Evolutionary conservation across 2,329 filamentous ascomycete species (phyloP).

Genomic region (Stemphylium lycopersici): DNA sequence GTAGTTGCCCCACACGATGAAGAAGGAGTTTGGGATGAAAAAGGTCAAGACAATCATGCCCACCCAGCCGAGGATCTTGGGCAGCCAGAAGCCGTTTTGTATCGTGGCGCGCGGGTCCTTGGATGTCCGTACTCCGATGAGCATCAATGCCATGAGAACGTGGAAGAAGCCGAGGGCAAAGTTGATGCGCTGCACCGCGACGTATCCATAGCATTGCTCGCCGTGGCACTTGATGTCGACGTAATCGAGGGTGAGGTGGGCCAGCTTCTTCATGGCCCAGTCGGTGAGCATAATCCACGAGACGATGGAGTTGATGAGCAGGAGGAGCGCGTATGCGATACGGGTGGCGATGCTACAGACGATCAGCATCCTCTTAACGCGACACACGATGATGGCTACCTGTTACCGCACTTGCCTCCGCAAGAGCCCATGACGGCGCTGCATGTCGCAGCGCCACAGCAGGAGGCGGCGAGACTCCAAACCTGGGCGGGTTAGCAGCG

Average conservation of each 20-base stretch:
- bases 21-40: constrained; percentile 93
- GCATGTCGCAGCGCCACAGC: constrained; percentile 95
- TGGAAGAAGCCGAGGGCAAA: constrained; percentile 96
- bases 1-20: constrained; percentile 95
- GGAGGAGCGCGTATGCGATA: constrained; percentile 93
- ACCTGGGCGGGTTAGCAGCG: constrained; percentile 59
- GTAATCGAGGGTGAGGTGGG: constrained; percentile 91
- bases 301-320: constrained; percentile 93
- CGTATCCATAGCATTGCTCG: constrained; percentile 91
- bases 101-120: constrained; percentile 85
- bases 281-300: constrained; percentile 99
- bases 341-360: constrained; percentile 82
- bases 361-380: constrained; percentile 11
- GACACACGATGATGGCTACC: constrained; percentile 56
- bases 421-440: constrained; percentile 95
- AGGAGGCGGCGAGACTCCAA: constrained; percentile 81
- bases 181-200: constrained; percentile 96
- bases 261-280: constrained; percentile 95
- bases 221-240: constrained; percentile 91
- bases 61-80: constrained; percentile 90
- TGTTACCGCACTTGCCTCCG: constrained; percentile 90
- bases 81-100: constrained; percentile 99
- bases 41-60: constrained; percentile 88
- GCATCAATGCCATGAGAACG: constrained; percentile 79
- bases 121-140: constrained; percentile 85